A percentile compares a stretch with the other conserved stretches of the same genome.
These are phyloP conservation scores for Beauveria varroae DNA, from an alignment of 2,329 filamentous ascomycete species.

Conservation along the genomic window DNA sequence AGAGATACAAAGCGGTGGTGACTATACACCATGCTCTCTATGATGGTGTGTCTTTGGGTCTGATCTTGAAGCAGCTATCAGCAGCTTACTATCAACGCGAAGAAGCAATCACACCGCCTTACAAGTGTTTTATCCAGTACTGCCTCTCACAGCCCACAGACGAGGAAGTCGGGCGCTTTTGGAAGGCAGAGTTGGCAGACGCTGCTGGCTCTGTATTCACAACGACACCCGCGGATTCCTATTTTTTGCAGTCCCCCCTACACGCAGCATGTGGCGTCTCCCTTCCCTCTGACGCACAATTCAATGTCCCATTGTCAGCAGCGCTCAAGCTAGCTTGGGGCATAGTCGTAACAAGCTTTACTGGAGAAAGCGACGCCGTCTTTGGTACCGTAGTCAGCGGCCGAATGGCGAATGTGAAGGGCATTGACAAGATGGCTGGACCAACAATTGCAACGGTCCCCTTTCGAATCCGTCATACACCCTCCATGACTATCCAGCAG, in stretches of 20 bases:
- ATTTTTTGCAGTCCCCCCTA: constrained; percentile 15
- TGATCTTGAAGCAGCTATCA: constrained; percentile 22
- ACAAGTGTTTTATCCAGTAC: constrained; percentile 11
- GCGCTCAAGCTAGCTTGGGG: constrained; percentile 12
- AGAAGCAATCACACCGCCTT: neutral
- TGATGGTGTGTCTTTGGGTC: constrained; percentile 26
- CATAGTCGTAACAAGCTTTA: constrained; percentile 6
- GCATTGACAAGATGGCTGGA: constrained; percentile 9
- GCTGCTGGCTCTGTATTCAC: constrained; percentile 32
- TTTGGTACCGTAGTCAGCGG: constrained; percentile 12
- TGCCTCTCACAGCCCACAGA: constrained; percentile 14
- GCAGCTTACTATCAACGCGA: constrained; percentile 13
- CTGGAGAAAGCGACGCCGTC: constrained; percentile 7
- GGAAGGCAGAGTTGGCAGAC: neutral
- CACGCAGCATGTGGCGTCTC: neutral
- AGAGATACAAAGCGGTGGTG: constrained; percentile 9
- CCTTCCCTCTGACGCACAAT: constrained; percentile 19
- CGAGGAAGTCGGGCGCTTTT: constrained; percentile 20
- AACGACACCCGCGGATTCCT: constrained; percentile 22
- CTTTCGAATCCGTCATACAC: constrained; percentile 3
- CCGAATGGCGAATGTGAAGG: constrained; percentile 11
- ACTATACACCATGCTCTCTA: constrained; percentile 32
- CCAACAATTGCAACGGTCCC: constrained; percentile 21
- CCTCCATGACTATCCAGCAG: neutral
- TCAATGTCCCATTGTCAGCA: constrained; percentile 30